Evolutionary conservation across 306 rosid genomes (phyloP).

Genomic region (Sindora glabra): DNA sequence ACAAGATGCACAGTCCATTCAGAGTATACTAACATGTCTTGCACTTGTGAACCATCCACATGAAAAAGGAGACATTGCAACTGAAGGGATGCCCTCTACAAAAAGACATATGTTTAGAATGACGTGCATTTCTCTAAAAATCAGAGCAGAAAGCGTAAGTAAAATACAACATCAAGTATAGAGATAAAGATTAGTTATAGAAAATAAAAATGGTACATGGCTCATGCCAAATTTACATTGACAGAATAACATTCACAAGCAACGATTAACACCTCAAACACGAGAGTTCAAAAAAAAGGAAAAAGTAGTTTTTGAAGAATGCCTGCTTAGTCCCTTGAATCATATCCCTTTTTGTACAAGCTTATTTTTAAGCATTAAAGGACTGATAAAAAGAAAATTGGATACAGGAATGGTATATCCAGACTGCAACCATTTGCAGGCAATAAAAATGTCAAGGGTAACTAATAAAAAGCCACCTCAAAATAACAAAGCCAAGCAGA

Average conservation of each 20-base stretch:
- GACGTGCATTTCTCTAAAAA: too few species aligned
- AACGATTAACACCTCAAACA: not conserved
- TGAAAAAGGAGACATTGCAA: constrained; percentile 89
- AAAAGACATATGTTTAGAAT: constrained; percentile 4
- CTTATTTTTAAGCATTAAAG: not conserved
- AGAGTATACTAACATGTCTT: constrained; percentile 50
- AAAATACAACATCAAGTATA: constrained; percentile 15
- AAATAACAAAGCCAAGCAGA: constrained; percentile 6
- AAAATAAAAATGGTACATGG: not conserved
- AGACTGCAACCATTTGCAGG: not conserved
- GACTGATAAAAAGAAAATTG: not conserved
- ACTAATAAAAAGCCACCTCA: not conserved
- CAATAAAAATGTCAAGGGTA: not conserved
- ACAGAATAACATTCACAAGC: not conserved
- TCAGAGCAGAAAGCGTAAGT: too few species aligned
- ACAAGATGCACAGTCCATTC: constrained; percentile 2
- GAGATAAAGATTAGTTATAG: not conserved
- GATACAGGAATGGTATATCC: not conserved
- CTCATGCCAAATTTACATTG: not conserved
- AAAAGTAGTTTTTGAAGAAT: not conserved
- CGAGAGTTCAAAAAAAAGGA: too few species aligned
- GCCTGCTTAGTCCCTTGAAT: not conserved
- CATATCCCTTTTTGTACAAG: not conserved
- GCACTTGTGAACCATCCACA: constrained; percentile 79
- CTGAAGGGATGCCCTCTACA: constrained; percentile 90